Evolutionary conservation across 805 yeast genomes (phyloP), one percentile per base, ranked within the genome.

Genomic region (Suhomyces tanzawaensis): DNA sequence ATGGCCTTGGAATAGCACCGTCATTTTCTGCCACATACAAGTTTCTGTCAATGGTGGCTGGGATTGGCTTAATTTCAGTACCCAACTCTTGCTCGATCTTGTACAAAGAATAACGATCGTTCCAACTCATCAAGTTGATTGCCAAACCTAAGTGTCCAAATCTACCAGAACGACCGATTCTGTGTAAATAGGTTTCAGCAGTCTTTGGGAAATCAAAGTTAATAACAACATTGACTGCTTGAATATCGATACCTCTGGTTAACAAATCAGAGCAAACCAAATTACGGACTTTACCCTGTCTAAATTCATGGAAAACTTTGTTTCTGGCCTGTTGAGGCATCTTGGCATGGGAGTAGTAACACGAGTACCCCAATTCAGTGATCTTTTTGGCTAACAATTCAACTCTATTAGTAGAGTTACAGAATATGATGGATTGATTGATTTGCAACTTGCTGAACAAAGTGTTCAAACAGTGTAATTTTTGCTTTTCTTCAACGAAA

Each of bases 91-190:
- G 96, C 66, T 93, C 99, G 53, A 93, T 90, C 64, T 86, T 87
- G 67, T 89, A 91, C 56, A 93, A 74, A 58, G 85, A 87, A 67
- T 85, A 89, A 60, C 98, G 80, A 62, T 93, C 99, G 56, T 89
- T 82, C 96, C 97, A 91, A 63, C 90, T 87, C 71, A 93, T 88
- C 55, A 93, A 77, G 69, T 93, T 93, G 58, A 93, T 89, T 22
- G 99, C 99, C 60, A 93, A 76, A 74, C 99, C 99, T 58, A 90
- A 79, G 63, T 93, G 99, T 49, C 99, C 99, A 57, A 87, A 93
- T 74, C 99, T 86, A 51, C 99, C 98, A 6, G 97, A 89, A 74
- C 99, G 88, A 76, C 98, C 98, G 53, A 91, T 93, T 76, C 98
- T 85, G 71, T 93, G 99, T 53, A 93, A 76, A 62, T 93, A 93